These are phyloP conservation scores for Calonectria pteridis DNA, from an alignment of 2,329 filamentous ascomycete species.

Conservation along the genomic window DNA sequence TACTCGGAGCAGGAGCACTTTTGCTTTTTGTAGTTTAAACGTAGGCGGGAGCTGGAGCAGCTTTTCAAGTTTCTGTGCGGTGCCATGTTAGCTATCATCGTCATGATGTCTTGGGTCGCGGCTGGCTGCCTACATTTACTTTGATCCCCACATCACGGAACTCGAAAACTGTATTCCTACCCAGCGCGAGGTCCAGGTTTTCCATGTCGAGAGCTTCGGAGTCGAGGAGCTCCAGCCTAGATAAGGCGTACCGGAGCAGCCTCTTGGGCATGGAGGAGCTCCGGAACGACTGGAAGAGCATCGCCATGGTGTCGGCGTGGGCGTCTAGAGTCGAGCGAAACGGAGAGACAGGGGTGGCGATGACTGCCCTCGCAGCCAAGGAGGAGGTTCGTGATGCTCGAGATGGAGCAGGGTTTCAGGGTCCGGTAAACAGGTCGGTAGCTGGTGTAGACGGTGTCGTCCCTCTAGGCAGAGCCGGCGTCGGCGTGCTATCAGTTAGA, in stretches of 20 bases:
- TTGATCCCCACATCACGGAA: slow-evolving; percentile 88
- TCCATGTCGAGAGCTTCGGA: slow-evolving; percentile 88
- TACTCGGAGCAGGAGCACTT: slow-evolving; percentile 80
- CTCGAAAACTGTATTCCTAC: slow-evolving; percentile 85
- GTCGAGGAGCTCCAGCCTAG: slow-evolving; percentile 87
- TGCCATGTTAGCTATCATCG: slow-evolving; percentile 36
- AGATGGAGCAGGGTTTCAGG: slow-evolving; percentile 9
- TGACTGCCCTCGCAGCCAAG: slow-evolving; percentile 36
- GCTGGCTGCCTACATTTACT: slow-evolving; percentile 70
- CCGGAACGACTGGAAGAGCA: slow-evolving; percentile 75
- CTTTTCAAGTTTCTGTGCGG: slow-evolving; percentile 78
- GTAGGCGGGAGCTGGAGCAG: slow-evolving; percentile 80
- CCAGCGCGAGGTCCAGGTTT: slow-evolving; percentile 85
- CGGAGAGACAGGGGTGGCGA: slow-evolving; percentile 24
- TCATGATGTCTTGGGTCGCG: slow-evolving; percentile 19
- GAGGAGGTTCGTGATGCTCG: slow-evolving; percentile 13
- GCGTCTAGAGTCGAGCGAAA: slow-evolving; percentile 25
- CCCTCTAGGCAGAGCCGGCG: slow-evolving; percentile 41
- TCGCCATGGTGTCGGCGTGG: slow-evolving; percentile 69
- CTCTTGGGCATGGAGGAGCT: slow-evolving; percentile 87
- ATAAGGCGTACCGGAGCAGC: slow-evolving; percentile 87
- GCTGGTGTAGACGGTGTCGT: slow-evolving; percentile 27
- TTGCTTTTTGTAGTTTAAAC: slow-evolving; percentile 79
- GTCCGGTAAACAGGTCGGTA: slow-evolving; percentile 23
- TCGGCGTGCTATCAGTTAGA: slow-evolving; percentile 49